Conservation (phyloP, 2,329 filamentous ascomycete genomes). For the Kalmusia sp. region DNA sequence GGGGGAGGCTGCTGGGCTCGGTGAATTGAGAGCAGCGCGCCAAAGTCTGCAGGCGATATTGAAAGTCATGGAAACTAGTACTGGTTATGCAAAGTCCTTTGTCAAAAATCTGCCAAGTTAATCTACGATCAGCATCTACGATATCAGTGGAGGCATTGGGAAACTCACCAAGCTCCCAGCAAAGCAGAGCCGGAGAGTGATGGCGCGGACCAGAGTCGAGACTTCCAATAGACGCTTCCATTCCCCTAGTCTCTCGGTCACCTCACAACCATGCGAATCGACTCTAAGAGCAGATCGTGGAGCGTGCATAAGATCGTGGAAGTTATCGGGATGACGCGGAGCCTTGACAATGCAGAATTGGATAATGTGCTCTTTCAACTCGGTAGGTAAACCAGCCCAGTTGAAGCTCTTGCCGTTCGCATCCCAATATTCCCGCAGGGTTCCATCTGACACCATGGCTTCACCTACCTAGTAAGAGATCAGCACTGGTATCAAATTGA, state of each 20-base stretch:
- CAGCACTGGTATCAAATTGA: neutral
- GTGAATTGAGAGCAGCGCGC: conserved; percentile 22
- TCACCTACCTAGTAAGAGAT: neutral
- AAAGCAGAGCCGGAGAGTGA: conserved; percentile 30
- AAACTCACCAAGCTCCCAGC: conserved; percentile 15
- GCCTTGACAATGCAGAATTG: conserved; percentile 23
- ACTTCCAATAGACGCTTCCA: conserved; percentile 26
- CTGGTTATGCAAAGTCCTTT: conserved; percentile 21
- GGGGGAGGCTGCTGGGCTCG: conserved; percentile 12
- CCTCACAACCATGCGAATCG: conserved; percentile 17
- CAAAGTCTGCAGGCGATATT: conserved; percentile 18
- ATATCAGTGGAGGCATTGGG: conserved; percentile 18
- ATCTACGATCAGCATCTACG: neutral
- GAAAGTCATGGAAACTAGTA: conserved; percentile 1
- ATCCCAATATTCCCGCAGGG: conserved; percentile 17
- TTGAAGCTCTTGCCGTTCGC: conserved; percentile 33
- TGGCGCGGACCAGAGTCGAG: conserved; percentile 30
- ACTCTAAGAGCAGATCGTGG: neutral
- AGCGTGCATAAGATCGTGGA: neutral
- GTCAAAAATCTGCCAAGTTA: conserved; percentile 17
- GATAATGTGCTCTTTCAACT: conserved; percentile 35
- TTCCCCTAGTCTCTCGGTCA: conserved; percentile 21
- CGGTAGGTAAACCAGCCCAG: conserved; percentile 31
- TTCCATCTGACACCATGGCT: neutral
- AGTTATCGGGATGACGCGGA: neutral